Conservation (phyloP, 192 early-diverging fungal species). For the Coemansia sp. region DNA sequence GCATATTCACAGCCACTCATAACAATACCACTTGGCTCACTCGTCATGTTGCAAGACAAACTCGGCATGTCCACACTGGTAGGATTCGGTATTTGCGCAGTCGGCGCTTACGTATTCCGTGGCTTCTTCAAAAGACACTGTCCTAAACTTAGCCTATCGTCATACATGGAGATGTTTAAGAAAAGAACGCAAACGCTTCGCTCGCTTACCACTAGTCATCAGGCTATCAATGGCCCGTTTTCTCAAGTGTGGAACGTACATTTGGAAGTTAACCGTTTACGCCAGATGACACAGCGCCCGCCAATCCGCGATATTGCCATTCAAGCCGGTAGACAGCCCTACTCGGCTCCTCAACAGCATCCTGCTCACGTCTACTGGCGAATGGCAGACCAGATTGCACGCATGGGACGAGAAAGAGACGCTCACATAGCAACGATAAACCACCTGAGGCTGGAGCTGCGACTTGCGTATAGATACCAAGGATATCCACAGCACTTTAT, state of each 20-base stretch:
- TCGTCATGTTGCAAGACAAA: background rate
- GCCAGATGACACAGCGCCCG: background rate
- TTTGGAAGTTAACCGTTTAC: constrained; percentile 1
- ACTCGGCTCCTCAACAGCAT: background rate
- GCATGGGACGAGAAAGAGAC: constrained; percentile 3
- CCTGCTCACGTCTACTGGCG: background rate
- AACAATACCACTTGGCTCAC: background rate
- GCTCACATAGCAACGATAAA: constrained; percentile 1
- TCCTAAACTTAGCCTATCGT: no score
- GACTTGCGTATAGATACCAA: background rate
- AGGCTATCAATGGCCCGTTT: background rate
- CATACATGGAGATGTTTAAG: background rate
- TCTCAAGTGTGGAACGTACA: constrained; percentile 1
- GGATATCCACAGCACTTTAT: background rate
- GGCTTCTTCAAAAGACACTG: constrained; percentile 7
- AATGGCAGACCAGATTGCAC: constrained; percentile 7
- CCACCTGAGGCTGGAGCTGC: constrained; percentile 1
- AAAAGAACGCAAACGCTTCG: background rate
- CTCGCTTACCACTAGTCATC: background rate
- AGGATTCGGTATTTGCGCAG: background rate
- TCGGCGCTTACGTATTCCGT: background rate
- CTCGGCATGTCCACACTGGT: background rate
- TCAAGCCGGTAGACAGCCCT: background rate
- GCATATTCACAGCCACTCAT: background rate
- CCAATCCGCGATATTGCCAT: constrained; percentile 10